Evolutionary conservation across 495 filamentous ascomycete genomes (phyloP).

Genomic region (Lasiosphaeria miniovina): DNA sequence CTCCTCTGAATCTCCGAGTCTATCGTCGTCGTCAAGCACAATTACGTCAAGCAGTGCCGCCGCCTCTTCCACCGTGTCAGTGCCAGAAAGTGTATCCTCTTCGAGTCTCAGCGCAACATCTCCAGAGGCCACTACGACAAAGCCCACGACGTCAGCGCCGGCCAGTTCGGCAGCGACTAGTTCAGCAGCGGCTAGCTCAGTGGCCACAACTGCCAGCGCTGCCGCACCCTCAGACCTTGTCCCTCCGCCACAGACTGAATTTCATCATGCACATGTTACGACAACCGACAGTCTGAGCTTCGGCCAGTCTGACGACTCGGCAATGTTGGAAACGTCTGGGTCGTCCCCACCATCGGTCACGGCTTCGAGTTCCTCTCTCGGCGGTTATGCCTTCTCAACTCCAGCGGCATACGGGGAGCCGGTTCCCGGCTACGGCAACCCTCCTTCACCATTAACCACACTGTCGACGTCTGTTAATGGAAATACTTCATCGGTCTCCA

Average conservation of each 20-base stretch:
- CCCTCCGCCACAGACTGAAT: conserved; percentile 23
- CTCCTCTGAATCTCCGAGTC: not conserved
- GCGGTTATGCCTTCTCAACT: conserved; percentile 15
- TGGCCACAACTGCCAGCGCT: not conserved
- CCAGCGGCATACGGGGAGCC: conserved; percentile 14
- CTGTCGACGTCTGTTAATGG: not conserved
- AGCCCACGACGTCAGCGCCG: no score
- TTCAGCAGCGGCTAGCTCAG: not conserved
- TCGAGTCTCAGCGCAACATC: no score
- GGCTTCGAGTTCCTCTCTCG: conserved; percentile 1
- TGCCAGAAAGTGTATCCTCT: no score
- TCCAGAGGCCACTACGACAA: no score
- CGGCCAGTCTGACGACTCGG: not conserved
- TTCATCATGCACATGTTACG: conserved; percentile 10
- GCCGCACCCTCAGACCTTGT: not conserved
- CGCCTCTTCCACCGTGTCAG: no score
- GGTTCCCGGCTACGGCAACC: conserved; percentile 10
- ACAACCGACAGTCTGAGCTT: not conserved
- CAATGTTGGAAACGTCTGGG: no score
- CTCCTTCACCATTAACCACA: not conserved
- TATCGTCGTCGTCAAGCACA: not conserved
- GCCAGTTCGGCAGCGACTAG: no score
- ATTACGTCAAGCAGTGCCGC: no score
- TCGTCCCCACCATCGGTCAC: no score
- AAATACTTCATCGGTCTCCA: no score